Base-by-base conservation (phyloP, 371 early-diverging fungal species). In the Nosema bombycis region DNA sequence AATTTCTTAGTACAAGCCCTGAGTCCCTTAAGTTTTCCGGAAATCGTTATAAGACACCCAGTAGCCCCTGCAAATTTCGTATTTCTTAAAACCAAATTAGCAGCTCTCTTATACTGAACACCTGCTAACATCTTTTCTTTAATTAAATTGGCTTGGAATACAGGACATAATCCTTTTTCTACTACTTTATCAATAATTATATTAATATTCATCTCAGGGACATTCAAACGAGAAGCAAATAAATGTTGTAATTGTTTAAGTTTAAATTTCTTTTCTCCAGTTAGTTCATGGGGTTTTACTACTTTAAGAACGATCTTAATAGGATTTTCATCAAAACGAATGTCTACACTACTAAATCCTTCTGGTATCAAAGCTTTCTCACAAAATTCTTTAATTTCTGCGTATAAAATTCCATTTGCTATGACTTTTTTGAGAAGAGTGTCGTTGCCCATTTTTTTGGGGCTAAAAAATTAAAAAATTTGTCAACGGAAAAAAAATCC, bases 1-100 rank as follows among this genome's bases (percentile, higher is more conserved):
- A 96, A 97, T 91, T 99, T 99, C 94, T 95, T 95, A 81, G 97
- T 91, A 91, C 95, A 96, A 87, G 99, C 99, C 92, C 99, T 95
- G 75, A 96, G 96, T 88, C 94, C 99, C 88, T 97, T 95, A 77
- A 98, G 90, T 92, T 99, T 99, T 84, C 99, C 99, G 80, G 95
- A 94, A 80, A 99, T 93, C 84, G 96, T 91, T 70, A 99, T 95
- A 88, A 95, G 95, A 87, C 93, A 93, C 87, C 99, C 99, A 91
- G 96, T 96, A 88, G 96, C 99, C 83, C 97, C 97, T 85, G 94
- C 92, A 88, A 95, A 95, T 94, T 95, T 96, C 81, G 94, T 92
- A 90, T 92, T 93, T 83, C 96, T 94, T 85, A 99, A 90, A 75
- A 96, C 95, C 89, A 92, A 91, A 90, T 96, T 94, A 88, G 93